These are phyloP conservation scores for Ustilago cynodontis DNA, from an alignment of 1,284 basidiomycete species.

Conservation along the genomic window DNA sequence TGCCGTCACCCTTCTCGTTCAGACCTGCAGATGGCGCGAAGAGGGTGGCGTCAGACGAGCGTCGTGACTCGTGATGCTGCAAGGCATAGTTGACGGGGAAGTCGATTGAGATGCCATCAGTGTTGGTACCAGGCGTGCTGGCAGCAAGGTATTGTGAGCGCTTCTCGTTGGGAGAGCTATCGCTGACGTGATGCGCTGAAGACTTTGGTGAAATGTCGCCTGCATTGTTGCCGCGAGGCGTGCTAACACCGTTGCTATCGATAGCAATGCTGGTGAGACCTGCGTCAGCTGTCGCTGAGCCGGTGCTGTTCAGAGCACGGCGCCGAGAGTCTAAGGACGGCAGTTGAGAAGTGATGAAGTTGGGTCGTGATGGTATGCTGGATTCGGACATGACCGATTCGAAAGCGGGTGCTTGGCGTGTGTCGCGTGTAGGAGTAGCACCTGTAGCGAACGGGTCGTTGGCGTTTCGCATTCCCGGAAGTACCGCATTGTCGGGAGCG, in stretches of 20 bases:
- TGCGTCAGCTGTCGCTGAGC: not conserved
- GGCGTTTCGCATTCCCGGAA: slow-evolving; percentile 35
- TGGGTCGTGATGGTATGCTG: slow-evolving; percentile 19
- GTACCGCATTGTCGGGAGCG: slow-evolving; percentile 44
- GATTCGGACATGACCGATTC: slow-evolving; percentile 20
- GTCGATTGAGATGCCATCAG: slow-evolving; percentile 25
- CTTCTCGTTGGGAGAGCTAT: slow-evolving; percentile 21
- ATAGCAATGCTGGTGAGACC: slow-evolving; percentile 19
- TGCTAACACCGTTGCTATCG: slow-evolving; percentile 5
- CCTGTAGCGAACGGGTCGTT: slow-evolving; percentile 24
- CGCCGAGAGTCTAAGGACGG: slow-evolving; percentile 25
- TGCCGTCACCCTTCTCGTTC: slow-evolving; percentile 21
- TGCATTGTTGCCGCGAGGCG: slow-evolving; percentile 5
- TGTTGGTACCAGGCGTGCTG: slow-evolving; percentile 12
- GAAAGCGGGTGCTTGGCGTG: slow-evolving; percentile 8
- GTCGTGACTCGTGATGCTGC: slow-evolving; percentile 40
- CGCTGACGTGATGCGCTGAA: slow-evolving; percentile 2
- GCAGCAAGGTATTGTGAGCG: slow-evolving; percentile 1
- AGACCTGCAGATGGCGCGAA: slow-evolving; percentile 21
- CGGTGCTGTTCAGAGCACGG: not conserved
- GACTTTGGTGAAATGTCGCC: slow-evolving; percentile 22
- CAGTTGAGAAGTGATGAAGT: slow-evolving; percentile 26
- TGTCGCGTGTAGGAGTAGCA: not conserved
- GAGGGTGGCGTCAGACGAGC: slow-evolving; percentile 50
- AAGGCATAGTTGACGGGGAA: slow-evolving; percentile 24